These are phyloP conservation scores for Botryosphaeria dothidea DNA, from an alignment of 2,329 filamentous ascomycete species.

Conservation along the genomic window DNA sequence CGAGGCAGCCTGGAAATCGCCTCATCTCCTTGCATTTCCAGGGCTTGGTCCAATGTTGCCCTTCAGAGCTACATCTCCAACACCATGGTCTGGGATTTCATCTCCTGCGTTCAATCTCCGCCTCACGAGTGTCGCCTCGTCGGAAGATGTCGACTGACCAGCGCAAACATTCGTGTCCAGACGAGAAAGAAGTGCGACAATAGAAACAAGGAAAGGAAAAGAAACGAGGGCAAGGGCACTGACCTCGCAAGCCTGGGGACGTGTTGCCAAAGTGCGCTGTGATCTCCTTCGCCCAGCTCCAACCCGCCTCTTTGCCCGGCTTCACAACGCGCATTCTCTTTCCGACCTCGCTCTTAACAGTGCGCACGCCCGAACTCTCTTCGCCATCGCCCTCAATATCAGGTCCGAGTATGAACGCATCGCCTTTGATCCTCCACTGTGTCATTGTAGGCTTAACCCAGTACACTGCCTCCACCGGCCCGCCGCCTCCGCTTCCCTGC, in stretches of 20 bases:
- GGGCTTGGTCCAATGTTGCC: not conserved
- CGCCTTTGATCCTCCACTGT: constrained; percentile 84
- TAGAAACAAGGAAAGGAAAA: not conserved
- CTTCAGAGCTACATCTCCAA: not conserved
- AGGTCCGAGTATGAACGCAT: constrained; percentile 71
- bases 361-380: constrained; percentile 56
- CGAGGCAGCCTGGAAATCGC: not conserved
- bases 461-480: constrained; percentile 77
- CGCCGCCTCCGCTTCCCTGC: constrained; percentile 62
- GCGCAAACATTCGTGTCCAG: not conserved
- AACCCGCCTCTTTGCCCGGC: constrained; percentile 51
- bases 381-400: constrained; percentile 61
- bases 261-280: constrained; percentile 90
- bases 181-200: not conserved
- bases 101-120: not conserved
- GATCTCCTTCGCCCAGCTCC: constrained; percentile 79
- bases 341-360: constrained; percentile 62
- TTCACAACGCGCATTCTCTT: constrained; percentile 63
- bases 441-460: constrained; percentile 71
- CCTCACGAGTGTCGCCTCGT: not conserved
- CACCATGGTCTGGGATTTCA: not conserved
- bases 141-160: not conserved
- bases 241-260: constrained; percentile 74
- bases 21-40: constrained; percentile 9
- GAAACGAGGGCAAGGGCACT: constrained; percentile 21